Evolutionary conservation across 768 basidiomycete genomes (phyloP), one percentile per base, ranked within the genome.

Genomic region (Rhizopogon salebrosus): DNA sequence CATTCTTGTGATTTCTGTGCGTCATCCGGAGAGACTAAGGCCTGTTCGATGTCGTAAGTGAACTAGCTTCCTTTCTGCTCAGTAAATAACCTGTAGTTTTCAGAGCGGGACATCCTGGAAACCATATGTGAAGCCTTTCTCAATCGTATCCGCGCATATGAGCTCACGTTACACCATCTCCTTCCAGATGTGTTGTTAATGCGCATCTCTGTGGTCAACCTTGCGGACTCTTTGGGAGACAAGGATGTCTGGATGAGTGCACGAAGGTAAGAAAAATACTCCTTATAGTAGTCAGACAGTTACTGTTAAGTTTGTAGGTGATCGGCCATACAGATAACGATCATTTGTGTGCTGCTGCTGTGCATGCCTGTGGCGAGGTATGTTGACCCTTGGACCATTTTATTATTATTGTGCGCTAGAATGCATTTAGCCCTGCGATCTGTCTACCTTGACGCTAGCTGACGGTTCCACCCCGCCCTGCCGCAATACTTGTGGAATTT

Each of bases 61-160:
- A 18, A 8, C 13, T 27, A 9, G 22, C 9, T 22, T 14, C 13
- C 26, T 7, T 3, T 24, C 52, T 46, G 3, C 31, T n/a, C 27
- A 2, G 3, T n/a, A 2, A 29, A 24, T 27, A 26, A 16, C 14
- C 49, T 13, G 43, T 49, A 13, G 52, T 16, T 20, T 26, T 3
- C n/a, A 84, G 82, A n/a, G 82, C 81, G 27, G 84, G 83, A 0
- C 83, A 85, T 54, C 62, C 73, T 20, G 80, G 79, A 13, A 69
- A 66, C 9, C 83, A 84, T 56, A 72, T 81, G 83, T 83, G 62
- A 46, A 46, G 76, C 59, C 10, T 24, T 48, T 46, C 23, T 3
- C 14, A 9, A 20, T 16, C 6, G 10, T 23, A 18, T n/a, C 34
- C 18, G 6, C 2, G 9, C 18, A 41, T 20, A 41, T 20, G 3